phyloP scores from a whole-genome alignment of 176 grass and related monocot genomes.

The Neostapfia colusana region DNA sequence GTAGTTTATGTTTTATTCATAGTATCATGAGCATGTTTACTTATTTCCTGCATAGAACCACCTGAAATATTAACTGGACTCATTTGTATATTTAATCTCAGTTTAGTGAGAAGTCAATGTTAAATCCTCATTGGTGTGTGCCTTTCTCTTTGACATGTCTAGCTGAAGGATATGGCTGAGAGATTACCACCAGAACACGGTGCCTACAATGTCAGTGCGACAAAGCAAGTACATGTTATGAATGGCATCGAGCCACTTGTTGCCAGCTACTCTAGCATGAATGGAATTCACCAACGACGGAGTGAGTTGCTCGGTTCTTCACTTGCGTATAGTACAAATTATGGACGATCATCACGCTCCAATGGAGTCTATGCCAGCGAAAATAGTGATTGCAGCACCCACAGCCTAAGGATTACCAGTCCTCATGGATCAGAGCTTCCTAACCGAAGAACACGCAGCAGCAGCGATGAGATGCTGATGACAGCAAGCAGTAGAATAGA shows the following conservation, averaged over 20 bases:
- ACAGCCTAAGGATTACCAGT: conserved; percentile 52
- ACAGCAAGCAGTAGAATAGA: conserved; percentile 44
- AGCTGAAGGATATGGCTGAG: conserved; percentile 93
- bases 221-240: conserved; percentile 46
- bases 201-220: conserved; percentile 50
- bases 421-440: conserved; percentile 32
- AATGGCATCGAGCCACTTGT: conserved; percentile 49
- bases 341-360: conserved; percentile 29
- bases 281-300: conserved; percentile 50
- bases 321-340: conserved; percentile 37
- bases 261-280: conserved; percentile 51
- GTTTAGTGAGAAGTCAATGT: conserved; percentile 13
- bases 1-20: background rate
- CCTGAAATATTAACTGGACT: background rate
- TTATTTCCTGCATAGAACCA: background rate
- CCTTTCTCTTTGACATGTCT: conserved; percentile 16
- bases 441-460: conserved; percentile 43
- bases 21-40: background rate
- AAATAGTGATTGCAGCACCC: conserved; percentile 54
- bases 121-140: conserved; percentile 18
- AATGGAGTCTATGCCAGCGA: conserved; percentile 57
- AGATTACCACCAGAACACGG: conserved; percentile 59
- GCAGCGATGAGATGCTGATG: conserved; percentile 55
- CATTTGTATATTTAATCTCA: background rate
- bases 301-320: conserved; percentile 40